phyloP scores from a whole-genome alignment of 2,329 filamentous ascomycete genomes.

The Triangularia verruculosa region DNA sequence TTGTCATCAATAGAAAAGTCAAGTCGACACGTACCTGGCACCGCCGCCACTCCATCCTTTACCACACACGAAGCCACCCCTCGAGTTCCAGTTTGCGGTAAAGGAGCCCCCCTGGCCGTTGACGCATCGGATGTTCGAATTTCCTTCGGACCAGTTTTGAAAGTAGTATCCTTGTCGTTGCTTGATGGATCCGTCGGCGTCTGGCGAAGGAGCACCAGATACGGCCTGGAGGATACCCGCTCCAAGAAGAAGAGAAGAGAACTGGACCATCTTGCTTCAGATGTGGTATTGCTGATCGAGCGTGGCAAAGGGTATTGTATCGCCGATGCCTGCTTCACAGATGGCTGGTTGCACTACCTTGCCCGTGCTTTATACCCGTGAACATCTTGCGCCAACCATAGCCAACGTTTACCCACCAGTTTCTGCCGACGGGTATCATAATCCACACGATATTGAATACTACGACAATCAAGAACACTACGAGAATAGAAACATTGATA shows the following conservation, averaged over 20 bases:
- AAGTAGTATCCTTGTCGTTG: slow-evolving; percentile 36
- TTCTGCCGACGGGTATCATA: neutral
- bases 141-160: slow-evolving; percentile 43
- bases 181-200: slow-evolving; percentile 5
- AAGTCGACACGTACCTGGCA: slow-evolving; percentile 45
- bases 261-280: slow-evolving; percentile 13
- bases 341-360: neutral
- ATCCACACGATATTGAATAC: neutral
- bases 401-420: neutral
- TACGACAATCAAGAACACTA: neutral
- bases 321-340: neutral
- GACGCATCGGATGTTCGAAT: slow-evolving; percentile 39
- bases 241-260: neutral
- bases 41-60: slow-evolving; percentile 57
- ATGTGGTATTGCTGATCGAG: neutral
- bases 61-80: slow-evolving; percentile 54
- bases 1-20: neutral
- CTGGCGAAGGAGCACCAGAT: slow-evolving; percentile 1
- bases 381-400: neutral
- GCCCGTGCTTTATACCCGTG: neutral
- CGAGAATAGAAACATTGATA: neutral
- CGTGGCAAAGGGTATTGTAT: neutral
- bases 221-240: neutral
- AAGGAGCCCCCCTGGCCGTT: slow-evolving; percentile 43
- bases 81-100: slow-evolving; percentile 42